Base-by-base conservation (phyloP, 75 land plant genomes). In the Selaginella moellendorffii region DNA sequence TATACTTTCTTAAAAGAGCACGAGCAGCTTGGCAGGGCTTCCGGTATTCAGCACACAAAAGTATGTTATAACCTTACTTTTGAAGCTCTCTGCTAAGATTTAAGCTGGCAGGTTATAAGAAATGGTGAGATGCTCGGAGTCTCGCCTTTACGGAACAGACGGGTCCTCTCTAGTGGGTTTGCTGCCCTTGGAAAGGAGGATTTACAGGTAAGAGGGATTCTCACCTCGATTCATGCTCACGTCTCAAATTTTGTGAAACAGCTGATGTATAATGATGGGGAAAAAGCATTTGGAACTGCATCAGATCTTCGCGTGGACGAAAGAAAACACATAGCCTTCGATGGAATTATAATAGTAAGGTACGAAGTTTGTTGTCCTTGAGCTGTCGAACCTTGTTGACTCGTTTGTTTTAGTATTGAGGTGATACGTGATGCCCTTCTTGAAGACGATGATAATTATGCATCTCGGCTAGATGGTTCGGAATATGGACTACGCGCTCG, bases 81-180 rank as follows among this genome's bases (percentile, higher is more conserved):
- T 14, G 14, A 36, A 5, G 14, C 14, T 36, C 46, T 5, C 14
- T 14, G 5, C 5, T 36, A 36, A 5, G 5, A 36, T 36, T 5
- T 36, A 36, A 5, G 46, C 14, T 36, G 27, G 27, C 81, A 89
- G 98, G 98, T 93, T 18, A 89, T 93, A 54, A 93, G 76, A 61
- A 92, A 93, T 77, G 98, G 98, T 21, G 98, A 93, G 75, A 93
- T 93, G 98, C 83, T 93, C 68, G 98, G 98, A 42, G 98, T 93
- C 59, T 86, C 98, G 60, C 95, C 76, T 62, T 67, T 93, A 36
- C 78, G 96, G 51, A 93, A 89, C 63, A 76, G 96, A 65, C 80
- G 87, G 64, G 98, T 93, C 64, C 75, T 83, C 52, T 89, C 98
- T 25, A 93, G 78, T 72, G 98, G 98, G 14, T 93, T 81, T 67